Conservation (phyloP, 2,329 filamentous ascomycete genomes). For the Proliferodiscus dingleyae region DNA sequence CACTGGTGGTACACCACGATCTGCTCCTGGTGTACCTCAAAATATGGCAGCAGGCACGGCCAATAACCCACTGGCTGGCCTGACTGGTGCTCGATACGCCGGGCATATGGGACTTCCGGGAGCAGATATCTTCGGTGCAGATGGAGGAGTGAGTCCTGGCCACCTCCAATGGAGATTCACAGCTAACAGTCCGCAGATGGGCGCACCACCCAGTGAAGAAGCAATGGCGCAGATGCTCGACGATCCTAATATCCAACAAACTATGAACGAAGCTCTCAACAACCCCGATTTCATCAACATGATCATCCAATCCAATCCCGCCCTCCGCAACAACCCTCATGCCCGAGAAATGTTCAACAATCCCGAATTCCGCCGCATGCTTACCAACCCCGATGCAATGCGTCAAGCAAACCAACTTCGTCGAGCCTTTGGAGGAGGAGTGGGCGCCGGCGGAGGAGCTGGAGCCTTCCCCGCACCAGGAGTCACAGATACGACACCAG, state of each 20-base stretch:
- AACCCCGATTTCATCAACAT: slow-evolving; percentile 94
- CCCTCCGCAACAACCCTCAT: slow-evolving; percentile 65
- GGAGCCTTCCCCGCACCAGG: slow-evolving; percentile 83
- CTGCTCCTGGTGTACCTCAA: slow-evolving; percentile 59
- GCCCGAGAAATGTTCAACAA: slow-evolving; percentile 83
- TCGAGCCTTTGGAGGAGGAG: slow-evolving; percentile 55
- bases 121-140: slow-evolving; percentile 84
- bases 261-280: slow-evolving; percentile 90
- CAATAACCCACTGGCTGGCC: slow-evolving; percentile 82
- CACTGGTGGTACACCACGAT: slow-evolving; percentile 38
- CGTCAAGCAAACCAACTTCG: slow-evolving; percentile 80
- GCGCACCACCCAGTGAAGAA: slow-evolving; percentile 76
- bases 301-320: slow-evolving; percentile 88
- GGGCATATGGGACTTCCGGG: slow-evolving; percentile 86
- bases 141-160: slow-evolving; percentile 72
- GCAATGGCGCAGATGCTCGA: slow-evolving; percentile 79
- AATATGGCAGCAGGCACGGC: slow-evolving; percentile 80
- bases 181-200: slow-evolving; percentile 61
- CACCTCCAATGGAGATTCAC: neutral
- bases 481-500: slow-evolving; percentile 76
- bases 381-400: slow-evolving; percentile 84
- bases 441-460: slow-evolving; percentile 39
- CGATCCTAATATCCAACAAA: slow-evolving; percentile 79
- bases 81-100: slow-evolving; percentile 91
- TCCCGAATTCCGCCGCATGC: slow-evolving; percentile 83